These are phyloP conservation scores for Fomitopsis schrenkii DNA, from an alignment of 1,284 basidiomycete species.

Conservation along the genomic window DNA sequence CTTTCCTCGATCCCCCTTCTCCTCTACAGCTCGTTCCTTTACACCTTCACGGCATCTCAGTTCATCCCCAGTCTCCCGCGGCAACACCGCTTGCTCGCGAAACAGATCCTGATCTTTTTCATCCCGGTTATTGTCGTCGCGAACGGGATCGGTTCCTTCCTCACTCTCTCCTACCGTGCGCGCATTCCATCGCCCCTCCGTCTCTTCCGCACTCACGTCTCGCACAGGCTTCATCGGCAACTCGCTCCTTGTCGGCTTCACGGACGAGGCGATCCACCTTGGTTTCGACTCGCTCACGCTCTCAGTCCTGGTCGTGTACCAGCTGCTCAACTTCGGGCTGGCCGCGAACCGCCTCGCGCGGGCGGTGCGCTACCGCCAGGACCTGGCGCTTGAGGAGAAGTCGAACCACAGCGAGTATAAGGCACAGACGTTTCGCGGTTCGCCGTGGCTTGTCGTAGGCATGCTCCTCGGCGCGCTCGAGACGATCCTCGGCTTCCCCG, in stretches of 20 bases:
- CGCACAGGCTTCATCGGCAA: slow-evolving; percentile 10
- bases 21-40: slow-evolving; percentile 52
- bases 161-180: slow-evolving; percentile 56
- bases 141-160: slow-evolving; percentile 62
- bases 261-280: slow-evolving; percentile 32
- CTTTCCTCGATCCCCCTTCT: slow-evolving; percentile 55
- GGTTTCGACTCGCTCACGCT: slow-evolving; percentile 60
- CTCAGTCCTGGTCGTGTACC: slow-evolving; percentile 50
- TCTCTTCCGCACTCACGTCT: not conserved
- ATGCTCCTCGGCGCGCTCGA: slow-evolving; percentile 62
- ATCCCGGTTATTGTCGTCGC: slow-evolving; percentile 50
- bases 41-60: slow-evolving; percentile 42
- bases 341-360: slow-evolving; percentile 52
- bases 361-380: slow-evolving; percentile 48
- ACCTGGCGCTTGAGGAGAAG: slow-evolving; percentile 19
- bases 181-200: slow-evolving; percentile 5
- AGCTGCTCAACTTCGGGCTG: slow-evolving; percentile 53
- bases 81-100: slow-evolving; percentile 41
- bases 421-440: slow-evolving; percentile 51
- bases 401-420: slow-evolving; percentile 33
- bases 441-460: slow-evolving; percentile 57
- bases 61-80: slow-evolving; percentile 50
- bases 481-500: slow-evolving; percentile 58
- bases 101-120: slow-evolving; percentile 44
- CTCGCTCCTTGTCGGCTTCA: slow-evolving; percentile 40